These are phyloP conservation scores for Fusarium succisae DNA, from an alignment of 2,329 filamentous ascomycete species.

Conservation along the genomic window DNA sequence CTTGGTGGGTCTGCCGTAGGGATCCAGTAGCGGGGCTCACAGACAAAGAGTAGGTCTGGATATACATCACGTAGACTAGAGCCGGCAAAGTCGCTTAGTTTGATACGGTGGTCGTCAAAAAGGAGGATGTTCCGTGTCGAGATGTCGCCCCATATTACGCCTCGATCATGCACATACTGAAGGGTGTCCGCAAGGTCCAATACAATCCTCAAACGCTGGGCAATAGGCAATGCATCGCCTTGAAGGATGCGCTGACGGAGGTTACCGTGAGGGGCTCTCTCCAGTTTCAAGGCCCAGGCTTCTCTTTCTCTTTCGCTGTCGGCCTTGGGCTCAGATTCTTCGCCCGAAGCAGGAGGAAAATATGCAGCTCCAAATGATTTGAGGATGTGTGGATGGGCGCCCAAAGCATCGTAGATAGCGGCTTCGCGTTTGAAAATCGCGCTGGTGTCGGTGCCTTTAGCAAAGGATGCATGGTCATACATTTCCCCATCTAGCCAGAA, in stretches of 20 bases:
- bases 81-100: rapidly evolving
- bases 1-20: rapidly evolving
- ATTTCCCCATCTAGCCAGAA: neutral
- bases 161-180: neutral
- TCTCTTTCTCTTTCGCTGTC: neutral
- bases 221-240: neutral
- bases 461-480: neutral
- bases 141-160: neutral
- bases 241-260: neutral
- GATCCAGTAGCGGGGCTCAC: neutral
- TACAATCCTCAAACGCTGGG: rapidly evolving
- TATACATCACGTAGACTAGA: rapidly evolving
- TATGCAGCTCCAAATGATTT: neutral
- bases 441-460: neutral
- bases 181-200: neutral
- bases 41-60: neutral
- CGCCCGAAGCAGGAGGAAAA: too few species aligned
- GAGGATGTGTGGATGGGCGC: rapidly evolving
- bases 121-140: neutral
- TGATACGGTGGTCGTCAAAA: neutral
- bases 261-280: neutral
- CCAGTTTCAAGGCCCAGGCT: neutral
- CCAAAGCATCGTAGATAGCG: neutral
- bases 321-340: too few species aligned
- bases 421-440: neutral